Percentiles rank a stretch among this genome's conserved stretches.
Evolutionary conservation across 345 rosid species (phyloP).

Genomic region (Chamaenerion angustifolium): DNA sequence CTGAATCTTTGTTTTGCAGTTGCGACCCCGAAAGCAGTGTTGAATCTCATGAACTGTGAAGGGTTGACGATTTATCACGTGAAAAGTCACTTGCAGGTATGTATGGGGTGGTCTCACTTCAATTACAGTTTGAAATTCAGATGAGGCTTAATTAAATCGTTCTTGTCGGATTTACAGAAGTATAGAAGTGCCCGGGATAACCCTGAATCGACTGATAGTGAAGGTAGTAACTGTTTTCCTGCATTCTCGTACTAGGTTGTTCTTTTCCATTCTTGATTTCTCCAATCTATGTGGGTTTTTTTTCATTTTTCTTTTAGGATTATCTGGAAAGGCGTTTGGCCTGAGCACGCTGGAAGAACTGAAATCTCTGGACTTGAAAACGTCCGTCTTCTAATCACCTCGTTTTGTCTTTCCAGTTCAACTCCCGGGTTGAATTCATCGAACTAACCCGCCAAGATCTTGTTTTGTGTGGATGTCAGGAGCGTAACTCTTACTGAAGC

Average conservation of each 20-base stretch:
- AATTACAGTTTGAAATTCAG: not conserved
- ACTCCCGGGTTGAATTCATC: too few relatives aligned
- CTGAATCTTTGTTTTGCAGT: slow-evolving; percentile 22
- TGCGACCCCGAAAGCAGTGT: slow-evolving; percentile 87
- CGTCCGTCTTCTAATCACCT: slow-evolving; percentile 27
- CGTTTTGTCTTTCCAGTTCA: not conserved
- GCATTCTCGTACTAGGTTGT: not conserved
- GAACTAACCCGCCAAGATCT: too few relatives aligned
- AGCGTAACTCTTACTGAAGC: slow-evolving; percentile 65
- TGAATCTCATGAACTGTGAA: slow-evolving; percentile 67
- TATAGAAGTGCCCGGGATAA: slow-evolving; percentile 80
- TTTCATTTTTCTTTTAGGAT: slow-evolving; percentile 17
- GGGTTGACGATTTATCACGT: slow-evolving; percentile 88
- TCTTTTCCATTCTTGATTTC: not conserved
- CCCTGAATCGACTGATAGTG: slow-evolving; percentile 60
- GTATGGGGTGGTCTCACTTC: not conserved
- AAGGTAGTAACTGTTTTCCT: slow-evolving; percentile 8
- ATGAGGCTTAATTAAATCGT: slow-evolving; percentile 3
- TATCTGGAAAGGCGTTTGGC: slow-evolving; percentile 31
- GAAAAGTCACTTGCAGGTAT: slow-evolving; percentile 94
- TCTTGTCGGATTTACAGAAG: slow-evolving; percentile 42
- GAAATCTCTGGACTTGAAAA: slow-evolving; percentile 59
- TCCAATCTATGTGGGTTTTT: not conserved
- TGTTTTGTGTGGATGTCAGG: slow-evolving; percentile 30
- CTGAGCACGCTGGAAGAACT: slow-evolving; percentile 35